phyloP scores from a whole-genome alignment of 495 filamentous ascomycete species.

The Hyaloscypha bicolor region DNA sequence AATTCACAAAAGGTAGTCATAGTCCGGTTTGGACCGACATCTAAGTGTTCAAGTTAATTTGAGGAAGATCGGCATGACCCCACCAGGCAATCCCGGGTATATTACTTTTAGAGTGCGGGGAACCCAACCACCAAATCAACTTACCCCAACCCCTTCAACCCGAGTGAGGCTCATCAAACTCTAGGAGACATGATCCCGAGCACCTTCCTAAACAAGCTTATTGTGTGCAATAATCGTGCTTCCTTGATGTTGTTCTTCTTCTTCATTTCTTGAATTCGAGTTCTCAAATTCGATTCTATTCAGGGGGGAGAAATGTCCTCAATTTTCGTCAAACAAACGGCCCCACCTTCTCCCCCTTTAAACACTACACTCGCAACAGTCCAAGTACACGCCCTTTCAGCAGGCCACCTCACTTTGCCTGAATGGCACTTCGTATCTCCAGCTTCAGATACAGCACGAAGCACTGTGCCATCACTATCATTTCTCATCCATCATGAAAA shows the following conservation, averaged over 20 bases:
- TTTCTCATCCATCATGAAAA: not conserved
- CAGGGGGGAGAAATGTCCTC: not conserved
- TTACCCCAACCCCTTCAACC: not conserved
- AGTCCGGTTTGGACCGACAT: not conserved
- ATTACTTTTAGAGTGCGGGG: not conserved
- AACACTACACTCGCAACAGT: not conserved
- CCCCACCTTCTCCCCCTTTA: not conserved
- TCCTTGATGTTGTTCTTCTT: not conserved
- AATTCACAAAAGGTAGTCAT: not conserved
- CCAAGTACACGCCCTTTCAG: not conserved
- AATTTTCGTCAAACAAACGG: not conserved
- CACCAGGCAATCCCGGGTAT: not conserved
- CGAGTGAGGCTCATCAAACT: not conserved
- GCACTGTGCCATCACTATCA: not conserved
- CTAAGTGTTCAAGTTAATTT: not conserved
- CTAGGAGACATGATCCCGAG: not conserved
- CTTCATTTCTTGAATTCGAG: not conserved
- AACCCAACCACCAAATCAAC: not conserved
- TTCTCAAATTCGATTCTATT: not conserved
- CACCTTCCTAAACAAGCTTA: not conserved
- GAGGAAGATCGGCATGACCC: not conserved
- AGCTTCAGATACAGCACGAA: not conserved
- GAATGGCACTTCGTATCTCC: not conserved
- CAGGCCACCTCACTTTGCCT: not conserved
- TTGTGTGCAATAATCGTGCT: not conserved